Base-by-base conservation (phyloP, 495 filamentous ascomycete genomes). In the Lophiostoma macrostomum region DNA sequence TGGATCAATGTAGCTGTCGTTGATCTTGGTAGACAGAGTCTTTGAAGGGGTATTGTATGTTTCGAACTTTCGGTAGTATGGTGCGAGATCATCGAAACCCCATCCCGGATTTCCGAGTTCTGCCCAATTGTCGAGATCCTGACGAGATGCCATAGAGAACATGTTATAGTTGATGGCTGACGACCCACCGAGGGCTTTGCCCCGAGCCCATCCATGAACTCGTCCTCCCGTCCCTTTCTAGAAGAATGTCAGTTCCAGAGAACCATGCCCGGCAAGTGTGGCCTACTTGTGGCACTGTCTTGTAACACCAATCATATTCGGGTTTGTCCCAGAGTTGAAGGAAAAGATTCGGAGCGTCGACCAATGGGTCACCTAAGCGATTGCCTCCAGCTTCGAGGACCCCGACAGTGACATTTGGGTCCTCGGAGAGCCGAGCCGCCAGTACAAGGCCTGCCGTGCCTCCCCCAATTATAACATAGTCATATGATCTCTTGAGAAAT, bases 181-280 rank as follows among this genome's bases (percentile, higher is more conserved):
- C 12, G 75, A 76, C 6, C 81, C 82, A 7, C 80, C 82, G 1
- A 84, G 65, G 32, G 74, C 67, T 55, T 79, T 80, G 11, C 80
- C 81, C 3, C 76, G 77, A 1, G 74, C 59, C 43, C 53, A 42
- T 31, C 60, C 22, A 45, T 63, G 58, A 8, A 53, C 58, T n/a
- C 65, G 42, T 28, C 56, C 18, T 47, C 34, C 18, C 30, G 32
- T 43, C 11, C 56, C 47, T 57, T 53, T 52, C 34, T 50, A 13
- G 5, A 8, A 6, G 45, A 64, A 30, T 24, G 30, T 55, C 28
- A 38, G 35, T 11, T 4, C 1, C 14, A 50, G 1, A 23, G 13
- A 5, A 22, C n/a, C 11, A 10, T 5, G 2, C 18, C 4, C 10
- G 18, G 14, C 25, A 5, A 13, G 29, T 13, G 19, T 71, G 50